Conservation (phyloP, 1,139 yeast genomes). For the Pichia sp. region DNA sequence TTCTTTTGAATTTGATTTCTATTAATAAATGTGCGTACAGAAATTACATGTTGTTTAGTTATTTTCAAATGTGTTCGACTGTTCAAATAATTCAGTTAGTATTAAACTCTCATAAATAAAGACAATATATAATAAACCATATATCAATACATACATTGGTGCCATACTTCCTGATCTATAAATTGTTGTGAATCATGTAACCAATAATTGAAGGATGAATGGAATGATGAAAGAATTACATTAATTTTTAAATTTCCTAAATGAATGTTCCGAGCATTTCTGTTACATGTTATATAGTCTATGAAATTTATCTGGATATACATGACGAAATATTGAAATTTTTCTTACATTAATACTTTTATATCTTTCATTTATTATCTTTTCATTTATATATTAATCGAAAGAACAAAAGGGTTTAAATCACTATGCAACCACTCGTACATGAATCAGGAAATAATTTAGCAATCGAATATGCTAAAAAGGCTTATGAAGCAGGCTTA, state of each 20-base stretch:
- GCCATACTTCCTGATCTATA: constrained; percentile 17
- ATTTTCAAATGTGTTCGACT: constrained; percentile 23
- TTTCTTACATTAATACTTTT: neutral
- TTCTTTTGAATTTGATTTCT: constrained; percentile 23
- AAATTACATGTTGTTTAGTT: constrained; percentile 16
- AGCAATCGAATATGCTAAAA: constrained; percentile 14
- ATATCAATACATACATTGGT: constrained; percentile 22
- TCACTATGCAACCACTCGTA: constrained; percentile 14
- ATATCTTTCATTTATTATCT: neutral
- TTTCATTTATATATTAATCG: neutral
- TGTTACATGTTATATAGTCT: too few species aligned
- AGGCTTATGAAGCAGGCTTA: constrained; percentile 12
- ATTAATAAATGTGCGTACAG: constrained; percentile 26
- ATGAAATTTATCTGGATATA: too few species aligned
- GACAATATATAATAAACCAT: too few species aligned
- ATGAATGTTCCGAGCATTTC: too few species aligned
- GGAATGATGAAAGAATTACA: too few species aligned
- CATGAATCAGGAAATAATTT: constrained; percentile 11
- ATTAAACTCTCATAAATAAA: too few species aligned
- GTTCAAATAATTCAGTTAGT: neutral
- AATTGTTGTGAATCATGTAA: too few species aligned
- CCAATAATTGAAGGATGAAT: too few species aligned
- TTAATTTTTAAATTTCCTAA: too few species aligned
- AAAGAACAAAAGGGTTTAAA: too few species aligned
- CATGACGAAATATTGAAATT: too few species aligned